Conservation (phyloP, 768 basidiomycete species). For the Hysterangium stoloniferum region DNA sequence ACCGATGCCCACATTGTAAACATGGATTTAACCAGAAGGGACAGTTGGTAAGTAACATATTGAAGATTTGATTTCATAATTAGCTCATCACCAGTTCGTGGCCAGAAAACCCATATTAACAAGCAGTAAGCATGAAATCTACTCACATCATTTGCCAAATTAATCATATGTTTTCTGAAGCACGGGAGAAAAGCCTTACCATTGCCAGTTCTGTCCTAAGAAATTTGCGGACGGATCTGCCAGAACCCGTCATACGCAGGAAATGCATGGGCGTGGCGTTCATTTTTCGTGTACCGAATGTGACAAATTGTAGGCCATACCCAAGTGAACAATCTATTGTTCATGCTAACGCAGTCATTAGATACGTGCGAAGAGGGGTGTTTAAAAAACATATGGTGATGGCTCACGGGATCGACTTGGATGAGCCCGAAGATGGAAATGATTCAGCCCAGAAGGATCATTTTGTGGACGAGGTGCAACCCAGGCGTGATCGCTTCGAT, state of each 20-base stretch:
- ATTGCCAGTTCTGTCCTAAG: slow-evolving; percentile 1
- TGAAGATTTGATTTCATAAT: neutral
- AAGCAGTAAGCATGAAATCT: slow-evolving; percentile 45
- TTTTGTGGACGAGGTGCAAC: too few relatives aligned
- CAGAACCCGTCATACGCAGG: slow-evolving; percentile 6
- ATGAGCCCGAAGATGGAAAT: too few relatives aligned
- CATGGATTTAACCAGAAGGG: neutral
- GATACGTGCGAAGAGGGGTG: too few relatives aligned
- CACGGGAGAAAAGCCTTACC: slow-evolving; percentile 7
- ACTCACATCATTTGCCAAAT: neutral
- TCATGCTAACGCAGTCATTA: too few relatives aligned
- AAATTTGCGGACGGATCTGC: slow-evolving; percentile 3
- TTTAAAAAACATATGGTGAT: too few relatives aligned
- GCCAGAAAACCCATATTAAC: slow-evolving; percentile 56
- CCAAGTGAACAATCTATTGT: too few relatives aligned
- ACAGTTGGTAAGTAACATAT: neutral
- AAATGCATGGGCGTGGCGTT: neutral
- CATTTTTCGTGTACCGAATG: too few relatives aligned
- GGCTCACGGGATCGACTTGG: too few relatives aligned
- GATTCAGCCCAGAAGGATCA: too few relatives aligned
- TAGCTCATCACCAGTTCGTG: slow-evolving; percentile 26
- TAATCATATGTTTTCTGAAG: slow-evolving; percentile 2
- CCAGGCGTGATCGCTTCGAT: too few relatives aligned
- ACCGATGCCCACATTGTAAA: neutral
- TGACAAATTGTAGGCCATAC: too few relatives aligned